phyloP scores from a whole-genome alignment of 257 asterid genomes.

The Solanum stenotomum region DNA sequence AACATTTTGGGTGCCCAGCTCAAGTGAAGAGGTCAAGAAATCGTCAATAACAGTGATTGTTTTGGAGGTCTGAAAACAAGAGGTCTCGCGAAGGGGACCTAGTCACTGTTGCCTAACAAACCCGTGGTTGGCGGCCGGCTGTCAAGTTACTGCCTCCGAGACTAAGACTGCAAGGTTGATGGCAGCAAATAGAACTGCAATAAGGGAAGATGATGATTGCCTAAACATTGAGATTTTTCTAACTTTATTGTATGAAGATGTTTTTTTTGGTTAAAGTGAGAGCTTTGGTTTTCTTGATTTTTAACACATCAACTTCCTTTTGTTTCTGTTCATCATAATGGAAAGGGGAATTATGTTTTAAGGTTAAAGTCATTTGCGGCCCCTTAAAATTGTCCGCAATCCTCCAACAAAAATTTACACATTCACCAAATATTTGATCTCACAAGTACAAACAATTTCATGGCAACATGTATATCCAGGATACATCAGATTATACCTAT shows the following conservation, averaged over 20 bases:
- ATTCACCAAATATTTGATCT: background rate
- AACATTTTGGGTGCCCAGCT: conserved; percentile 17
- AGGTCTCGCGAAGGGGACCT: conserved; percentile 74
- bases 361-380: background rate
- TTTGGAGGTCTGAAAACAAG: conserved; percentile 48
- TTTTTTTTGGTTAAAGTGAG: background rate
- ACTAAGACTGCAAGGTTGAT: background rate
- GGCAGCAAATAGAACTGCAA: background rate
- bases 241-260: background rate
- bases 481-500: background rate
- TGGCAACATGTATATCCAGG: no score
- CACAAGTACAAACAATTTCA: background rate
- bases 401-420: background rate
- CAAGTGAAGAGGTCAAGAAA: conserved; percentile 24
- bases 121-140: conserved; percentile 59
- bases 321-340: background rate
- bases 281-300: background rate
- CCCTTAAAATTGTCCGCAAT: background rate
- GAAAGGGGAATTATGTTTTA: background rate
- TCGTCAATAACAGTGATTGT: conserved; percentile 22
- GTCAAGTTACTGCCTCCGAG: conserved; percentile 25
- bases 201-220: background rate
- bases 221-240: background rate
- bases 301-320: background rate
- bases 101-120: conserved; percentile 63